phyloP scores from a whole-genome alignment of 2,329 filamentous ascomycete genomes.

The Stachybotrys chlorohalonatus region DNA sequence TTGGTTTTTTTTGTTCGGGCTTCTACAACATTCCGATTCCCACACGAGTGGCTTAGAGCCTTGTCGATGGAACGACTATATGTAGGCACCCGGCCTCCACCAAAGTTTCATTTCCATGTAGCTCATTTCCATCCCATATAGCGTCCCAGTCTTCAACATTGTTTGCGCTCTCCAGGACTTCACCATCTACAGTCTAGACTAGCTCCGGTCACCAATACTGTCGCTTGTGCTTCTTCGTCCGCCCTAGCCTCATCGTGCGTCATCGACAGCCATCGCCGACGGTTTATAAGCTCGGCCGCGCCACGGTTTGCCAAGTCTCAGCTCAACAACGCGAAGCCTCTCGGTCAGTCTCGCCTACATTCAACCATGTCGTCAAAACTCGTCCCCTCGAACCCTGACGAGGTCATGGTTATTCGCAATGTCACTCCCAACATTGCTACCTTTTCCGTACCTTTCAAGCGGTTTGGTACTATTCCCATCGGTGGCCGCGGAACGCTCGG shows the following conservation, averaged over 20 bases:
- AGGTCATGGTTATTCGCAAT: conserved; percentile 85
- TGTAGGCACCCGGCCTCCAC: background rate
- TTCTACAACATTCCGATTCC: too few species aligned
- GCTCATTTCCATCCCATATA: background rate
- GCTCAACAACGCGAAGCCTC: conserved; percentile 2
- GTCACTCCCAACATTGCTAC: conserved; percentile 72
- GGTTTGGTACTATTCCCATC: conserved; percentile 71
- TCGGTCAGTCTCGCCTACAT: conserved; percentile 1
- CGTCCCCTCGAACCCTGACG: conserved; percentile 61
- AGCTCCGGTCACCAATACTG: background rate
- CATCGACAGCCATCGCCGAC: background rate
- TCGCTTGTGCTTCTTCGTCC: background rate
- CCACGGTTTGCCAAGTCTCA: background rate
- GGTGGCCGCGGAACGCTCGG: conserved; percentile 82
- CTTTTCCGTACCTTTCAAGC: conserved; percentile 73
- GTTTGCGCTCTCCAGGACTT: too few species aligned
- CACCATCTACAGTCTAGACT: background rate
- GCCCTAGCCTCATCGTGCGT: background rate
- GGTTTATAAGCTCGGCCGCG: background rate
- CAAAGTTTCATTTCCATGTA: background rate
- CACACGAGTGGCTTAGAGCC: too few species aligned
- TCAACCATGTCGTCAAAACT: conserved; percentile 51
- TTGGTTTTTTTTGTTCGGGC: background rate
- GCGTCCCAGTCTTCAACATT: too few species aligned
- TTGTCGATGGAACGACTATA: background rate